Base-by-base conservation (phyloP, 2,329 filamentous ascomycete species). In the Lasiodiplodia sp. region DNA sequence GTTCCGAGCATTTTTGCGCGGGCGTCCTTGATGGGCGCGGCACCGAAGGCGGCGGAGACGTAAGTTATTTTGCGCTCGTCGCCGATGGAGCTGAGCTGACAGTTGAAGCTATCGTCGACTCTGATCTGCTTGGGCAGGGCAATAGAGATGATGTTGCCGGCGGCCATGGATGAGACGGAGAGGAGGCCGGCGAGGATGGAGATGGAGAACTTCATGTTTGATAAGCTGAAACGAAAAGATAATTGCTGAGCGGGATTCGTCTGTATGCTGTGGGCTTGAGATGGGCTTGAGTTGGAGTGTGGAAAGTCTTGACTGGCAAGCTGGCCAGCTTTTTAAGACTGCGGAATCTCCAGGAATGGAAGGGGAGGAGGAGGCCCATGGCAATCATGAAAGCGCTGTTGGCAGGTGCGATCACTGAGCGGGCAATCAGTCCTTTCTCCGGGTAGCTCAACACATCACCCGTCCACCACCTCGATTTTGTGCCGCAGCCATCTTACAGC, bases 61-160 rank as follows among this genome's bases (percentile, higher is more conserved):
- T 85, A 83, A 71, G 77, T 73, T 25, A 83, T 79, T 62, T 75
- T 68, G 73, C 85, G 83, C 72, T 82, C 81, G 76, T 83, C 84
- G 75, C 79, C 77, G 60, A 79, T 74, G 53, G 79, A 80, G 49
- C 77, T 62, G 71, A 85, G 77, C 25, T 77, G 76, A 72, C 81
- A 76, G 47, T 76, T 72, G 74, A 83, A 80, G 57, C 75, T 72
- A 25, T 68, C 60, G 69, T 79, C 81, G 14, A 81, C 77, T 49
- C 73, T 75, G 70, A 85, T 77, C 51, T 78, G 82, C 10, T 76
- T 70, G 2, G 84, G 84, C n/a, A 81, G 75, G n/a, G 79, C 74
- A 72, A 85, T 80, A 75, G 83, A 83, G 68, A 72, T 72, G 70
- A 86, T 83, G 71, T 80, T 79, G 68, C 82, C 82, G 34, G 75